Conservation (phyloP, 2,329 filamentous ascomycete genomes). For the Ophiosphaerella narmari region DNA sequence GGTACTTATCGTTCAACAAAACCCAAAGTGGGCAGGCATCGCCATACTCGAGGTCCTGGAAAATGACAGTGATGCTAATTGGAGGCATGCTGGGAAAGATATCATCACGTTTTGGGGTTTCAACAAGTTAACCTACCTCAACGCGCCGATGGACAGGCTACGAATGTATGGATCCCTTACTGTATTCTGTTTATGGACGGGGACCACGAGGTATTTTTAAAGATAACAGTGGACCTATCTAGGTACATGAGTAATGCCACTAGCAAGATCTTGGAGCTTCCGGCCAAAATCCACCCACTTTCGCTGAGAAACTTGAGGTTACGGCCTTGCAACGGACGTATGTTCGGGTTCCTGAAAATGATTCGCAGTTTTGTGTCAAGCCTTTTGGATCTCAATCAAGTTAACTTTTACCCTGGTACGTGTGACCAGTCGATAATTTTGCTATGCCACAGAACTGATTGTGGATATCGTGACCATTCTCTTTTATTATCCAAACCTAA, state of each 20-base stretch:
- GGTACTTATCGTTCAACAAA: constrained; percentile 14
- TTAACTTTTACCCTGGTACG: constrained; percentile 15
- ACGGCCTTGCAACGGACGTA: constrained; percentile 15
- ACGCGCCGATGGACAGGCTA: constrained; percentile 12
- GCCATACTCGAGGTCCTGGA: constrained; percentile 10
- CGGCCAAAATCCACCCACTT: constrained; percentile 9
- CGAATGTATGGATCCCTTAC: constrained; percentile 6
- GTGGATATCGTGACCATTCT: constrained; percentile 3
- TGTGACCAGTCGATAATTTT: constrained; percentile 12
- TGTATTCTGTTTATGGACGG: constrained; percentile 4
- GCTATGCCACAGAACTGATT: constrained; percentile 6
- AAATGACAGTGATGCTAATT: constrained; percentile 4
- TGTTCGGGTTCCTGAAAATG: constrained; percentile 8
- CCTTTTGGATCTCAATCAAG: constrained; percentile 4
- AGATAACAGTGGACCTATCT: neutral
- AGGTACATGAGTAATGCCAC: neutral
- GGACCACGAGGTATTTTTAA: neutral
- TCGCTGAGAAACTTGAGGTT: constrained; percentile 8
- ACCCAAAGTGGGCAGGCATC: constrained; percentile 12
- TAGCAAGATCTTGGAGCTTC: neutral
- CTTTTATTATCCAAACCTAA: constrained; percentile 4
- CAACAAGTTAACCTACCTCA: constrained; percentile 8
- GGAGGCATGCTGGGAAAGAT: constrained; percentile 15
- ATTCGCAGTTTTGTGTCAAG: constrained; percentile 4
- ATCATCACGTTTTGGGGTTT: constrained; percentile 13